Conservation (phyloP, 495 filamentous ascomycete species). For the Penicillium cosmopolitanum region DNA sequence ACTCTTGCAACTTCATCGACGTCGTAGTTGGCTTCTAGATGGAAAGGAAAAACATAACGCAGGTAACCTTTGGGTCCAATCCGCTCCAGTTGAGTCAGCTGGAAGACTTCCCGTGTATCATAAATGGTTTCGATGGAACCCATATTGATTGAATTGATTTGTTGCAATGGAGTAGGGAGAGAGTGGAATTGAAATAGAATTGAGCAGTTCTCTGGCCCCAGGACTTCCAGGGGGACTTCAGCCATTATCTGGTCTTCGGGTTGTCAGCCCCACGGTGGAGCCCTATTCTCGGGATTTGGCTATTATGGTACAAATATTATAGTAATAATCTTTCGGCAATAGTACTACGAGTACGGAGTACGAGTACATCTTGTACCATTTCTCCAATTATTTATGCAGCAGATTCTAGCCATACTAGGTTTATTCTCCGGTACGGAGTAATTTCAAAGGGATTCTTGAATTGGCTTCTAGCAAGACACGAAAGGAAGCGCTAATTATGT, state of each 20-base stretch:
- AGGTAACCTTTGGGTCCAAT: conserved; percentile 41
- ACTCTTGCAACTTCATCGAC: conserved; percentile 27
- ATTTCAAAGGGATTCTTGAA: not conserved
- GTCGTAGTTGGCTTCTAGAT: conserved; percentile 28
- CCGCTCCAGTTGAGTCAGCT: conserved; percentile 35
- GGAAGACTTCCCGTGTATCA: conserved; percentile 11
- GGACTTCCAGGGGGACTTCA: no score
- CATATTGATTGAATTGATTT: conserved; percentile 7
- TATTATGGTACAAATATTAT: not conserved
- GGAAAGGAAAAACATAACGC: conserved; percentile 36
- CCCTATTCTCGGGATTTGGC: not conserved
- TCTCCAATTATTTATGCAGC: no score
- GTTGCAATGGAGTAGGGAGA: not conserved
- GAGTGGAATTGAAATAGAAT: not conserved
- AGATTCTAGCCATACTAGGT: not conserved
- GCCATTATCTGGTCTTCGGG: not conserved
- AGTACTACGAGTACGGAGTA: no score
- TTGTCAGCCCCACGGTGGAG: not conserved
- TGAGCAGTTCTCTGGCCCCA: not conserved
- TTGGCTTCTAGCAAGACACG: not conserved
- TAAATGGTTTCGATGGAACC: conserved; percentile 10
- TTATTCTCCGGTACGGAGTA: not conserved
- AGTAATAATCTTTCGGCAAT: no score
- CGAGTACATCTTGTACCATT: no score
- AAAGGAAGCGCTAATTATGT: not conserved